Evolutionary conservation across 1,139 yeast genomes (phyloP), one percentile per base, ranked within the genome.

Genomic region (Yamadazyma blattariae): DNA sequence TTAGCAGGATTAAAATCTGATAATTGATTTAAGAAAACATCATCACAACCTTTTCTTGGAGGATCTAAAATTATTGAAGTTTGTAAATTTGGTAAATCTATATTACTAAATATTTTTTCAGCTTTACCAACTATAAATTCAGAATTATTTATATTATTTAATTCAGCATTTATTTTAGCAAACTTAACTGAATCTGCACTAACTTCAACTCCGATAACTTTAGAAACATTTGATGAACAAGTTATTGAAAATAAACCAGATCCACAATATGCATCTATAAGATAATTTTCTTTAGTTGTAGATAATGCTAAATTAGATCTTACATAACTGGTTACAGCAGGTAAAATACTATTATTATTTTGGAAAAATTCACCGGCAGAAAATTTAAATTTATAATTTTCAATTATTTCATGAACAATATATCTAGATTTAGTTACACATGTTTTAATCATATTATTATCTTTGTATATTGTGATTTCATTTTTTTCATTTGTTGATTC

Each of bases 181-280:
- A 88, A 90, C 52, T 78, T 78, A 39, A 92, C 95, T 35, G 95
- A 83, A 48, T 89, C 96, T 18, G 92, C 92, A 34, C 95, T 82
- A 9, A 92, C 90, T 59, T 92, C 98, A 18, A 92, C 98, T 22
- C 98, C 98, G 45, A 88, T 77, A 2, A 89, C 96, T 46, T 75
- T 74, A 30, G 84, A 82, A 11, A 89, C 95, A 28, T 85, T 82
- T 16, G 74, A 63, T 17, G 95, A 82, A 51, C 96, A 84, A 7
- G 96, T 80, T 37, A 92, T 82, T 40, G 95, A 85, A 58, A 92
- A 92, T 33, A 92, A 66, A 0, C 98, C 98, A 3, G 96, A 87
- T 3, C 98, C 98, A 69, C 98, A 92, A 63, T 92, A 92, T 1
- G 98, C 96, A 59, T 92, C 98, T 19, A 92, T 96, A 36, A 92